Evolutionary conservation across 768 basidiomycete species (phyloP), one percentile per base, ranked within the genome.

Genomic region (Rhodotorula graminis): DNA sequence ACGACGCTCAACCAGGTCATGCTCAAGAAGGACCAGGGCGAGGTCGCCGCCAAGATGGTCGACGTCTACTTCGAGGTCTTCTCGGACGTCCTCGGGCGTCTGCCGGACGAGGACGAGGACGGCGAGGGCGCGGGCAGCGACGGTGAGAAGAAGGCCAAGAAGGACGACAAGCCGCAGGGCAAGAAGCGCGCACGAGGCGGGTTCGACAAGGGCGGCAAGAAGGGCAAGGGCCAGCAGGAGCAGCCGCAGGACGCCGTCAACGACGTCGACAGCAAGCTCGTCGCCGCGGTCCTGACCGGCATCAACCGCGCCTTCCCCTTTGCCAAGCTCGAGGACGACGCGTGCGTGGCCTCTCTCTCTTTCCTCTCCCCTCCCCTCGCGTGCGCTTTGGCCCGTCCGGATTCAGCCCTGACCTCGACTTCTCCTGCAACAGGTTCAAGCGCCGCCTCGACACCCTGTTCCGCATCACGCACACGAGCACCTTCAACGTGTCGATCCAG

Each of bases 1-100:
- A 92, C 96, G 78, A 96, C 96, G 0, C 88, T 97, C 76, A 97
- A 97, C 80, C 96, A 98, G 81, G 88, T 94, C 69, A 87, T 92
- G 53, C 84, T 97, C 44, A 77, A 77, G 53, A 84, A 86, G 12
- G 83, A 80, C 27, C 93, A 96, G 76, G 84, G 86, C 16, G 87
- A 87, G 0, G 90, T 93, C 18, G 90, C 93, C 23, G 81, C 88
- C 59, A 85, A 87, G 71, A 84, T 97, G 71, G 88, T 97, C 29
- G 89, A 93, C 63, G 85, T 93, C 8, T 97, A 98, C 82, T 99
- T 98, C 78, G 89, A 93, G 82, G 85, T 97, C 79, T 99, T 99
- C 84, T 85, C 88, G 77, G 92, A 92, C 77, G 83, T 96, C 18
- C 85, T 98, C 6, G 89, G 91, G 7, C 65, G 76, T 2, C 82